Evolutionary conservation across 2,329 filamentous ascomycete genomes (phyloP).

Genomic region (Curvularia sp.): DNA sequence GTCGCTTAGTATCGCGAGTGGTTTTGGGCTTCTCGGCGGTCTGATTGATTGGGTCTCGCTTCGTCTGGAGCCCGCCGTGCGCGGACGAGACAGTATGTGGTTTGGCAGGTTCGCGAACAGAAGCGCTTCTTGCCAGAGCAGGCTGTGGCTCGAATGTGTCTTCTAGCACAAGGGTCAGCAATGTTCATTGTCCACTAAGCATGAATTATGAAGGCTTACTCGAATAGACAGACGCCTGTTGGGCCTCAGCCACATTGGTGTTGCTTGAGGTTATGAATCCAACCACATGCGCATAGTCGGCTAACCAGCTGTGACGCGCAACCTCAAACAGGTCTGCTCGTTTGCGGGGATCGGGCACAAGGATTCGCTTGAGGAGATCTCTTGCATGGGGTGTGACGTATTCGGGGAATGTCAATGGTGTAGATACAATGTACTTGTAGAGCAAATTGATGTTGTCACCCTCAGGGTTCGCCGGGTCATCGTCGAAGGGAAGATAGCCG

Average conservation of each 20-base stretch:
- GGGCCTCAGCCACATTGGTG: constrained; percentile 83
- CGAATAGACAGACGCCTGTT: constrained; percentile 74
- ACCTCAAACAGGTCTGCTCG: constrained; percentile 97
- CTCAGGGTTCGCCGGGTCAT: constrained; percentile 97
- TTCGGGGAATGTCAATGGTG: constrained; percentile 95
- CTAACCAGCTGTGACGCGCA: constrained; percentile 96
- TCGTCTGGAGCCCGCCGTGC: constrained; percentile 69
- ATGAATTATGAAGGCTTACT: constrained; percentile 53
- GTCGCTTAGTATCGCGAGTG: constrained; percentile 82
- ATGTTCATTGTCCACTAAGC: not conserved
- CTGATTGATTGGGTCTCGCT: constrained; percentile 76
- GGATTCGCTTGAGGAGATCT: constrained; percentile 88
- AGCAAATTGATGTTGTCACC: constrained; percentile 98
- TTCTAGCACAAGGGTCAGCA: constrained; percentile 46
- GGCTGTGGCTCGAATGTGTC: constrained; percentile 67
- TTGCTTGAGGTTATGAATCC: constrained; percentile 97
- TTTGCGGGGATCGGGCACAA: constrained; percentile 93
- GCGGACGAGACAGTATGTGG: constrained; percentile 59
- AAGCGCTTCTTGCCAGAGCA: constrained; percentile 81
- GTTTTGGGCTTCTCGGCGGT: constrained; percentile 70
- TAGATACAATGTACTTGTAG: constrained; percentile 99
- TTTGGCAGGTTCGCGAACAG: constrained; percentile 86
- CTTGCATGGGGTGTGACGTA: constrained; percentile 97
- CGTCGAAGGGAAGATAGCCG: constrained; percentile 95
- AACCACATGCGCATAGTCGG: constrained; percentile 95